Percentiles rank a stretch among this genome's conserved stretches.
Conservation (phyloP, 176 grass and related monocot species). For the Zoysia japonica region DNA sequence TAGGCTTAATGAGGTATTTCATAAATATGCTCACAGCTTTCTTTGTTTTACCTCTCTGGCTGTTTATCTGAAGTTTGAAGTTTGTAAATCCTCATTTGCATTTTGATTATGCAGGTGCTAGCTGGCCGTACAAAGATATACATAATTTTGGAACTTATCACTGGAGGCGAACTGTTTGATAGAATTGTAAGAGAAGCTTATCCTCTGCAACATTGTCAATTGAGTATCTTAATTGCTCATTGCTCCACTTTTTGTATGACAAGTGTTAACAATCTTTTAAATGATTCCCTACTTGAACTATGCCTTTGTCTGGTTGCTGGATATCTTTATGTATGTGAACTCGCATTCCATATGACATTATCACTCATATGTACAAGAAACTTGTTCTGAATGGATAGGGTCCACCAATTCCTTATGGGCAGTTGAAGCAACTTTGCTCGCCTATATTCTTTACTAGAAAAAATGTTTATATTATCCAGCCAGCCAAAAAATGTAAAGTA, state of each 20-base stretch:
- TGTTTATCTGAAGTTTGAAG: background rate
- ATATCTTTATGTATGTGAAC: too few relatives aligned
- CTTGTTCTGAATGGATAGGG: too few relatives aligned
- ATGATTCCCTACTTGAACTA: too few relatives aligned
- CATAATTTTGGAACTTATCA: constrained; percentile 95
- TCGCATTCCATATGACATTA: too few relatives aligned
- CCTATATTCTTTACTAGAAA: too few relatives aligned
- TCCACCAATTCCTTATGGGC: too few relatives aligned
- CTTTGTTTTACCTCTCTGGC: background rate
- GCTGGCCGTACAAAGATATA: constrained; percentile 93
- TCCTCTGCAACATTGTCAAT: background rate
- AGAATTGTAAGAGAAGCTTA: constrained; percentile 79
- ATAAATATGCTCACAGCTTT: background rate
- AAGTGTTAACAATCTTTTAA: background rate
- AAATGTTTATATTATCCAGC: too few relatives aligned
- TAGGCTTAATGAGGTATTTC: constrained; percentile 85
- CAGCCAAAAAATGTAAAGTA: background rate
- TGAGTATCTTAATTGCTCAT: background rate
- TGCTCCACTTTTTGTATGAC: background rate
- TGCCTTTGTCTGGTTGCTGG: too few relatives aligned
- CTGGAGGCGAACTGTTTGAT: constrained; percentile 91
- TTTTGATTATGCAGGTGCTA: constrained; percentile 66
- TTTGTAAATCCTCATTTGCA: background rate
- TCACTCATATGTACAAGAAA: too few relatives aligned
- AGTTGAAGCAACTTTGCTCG: too few relatives aligned